phyloP scores from a whole-genome alignment of 1,139 yeast species.

The Candida glucosophila region DNA sequence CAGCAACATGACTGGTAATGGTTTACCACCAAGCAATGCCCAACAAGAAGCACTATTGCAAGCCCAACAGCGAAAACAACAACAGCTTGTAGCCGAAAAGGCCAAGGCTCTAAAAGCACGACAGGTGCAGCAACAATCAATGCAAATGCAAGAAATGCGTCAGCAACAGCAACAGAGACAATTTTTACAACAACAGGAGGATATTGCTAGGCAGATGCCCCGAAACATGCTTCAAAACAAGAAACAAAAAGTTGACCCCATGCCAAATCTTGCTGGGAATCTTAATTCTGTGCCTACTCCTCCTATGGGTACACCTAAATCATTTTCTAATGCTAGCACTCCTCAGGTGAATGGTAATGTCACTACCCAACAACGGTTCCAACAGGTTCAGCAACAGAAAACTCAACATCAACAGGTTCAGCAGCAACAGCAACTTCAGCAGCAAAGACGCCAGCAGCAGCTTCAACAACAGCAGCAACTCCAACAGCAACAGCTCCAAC shows the following conservation, averaged over 20 bases:
- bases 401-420: conserved; percentile 10
- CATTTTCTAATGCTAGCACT: conserved; percentile 8
- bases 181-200: no score
- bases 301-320: conserved; percentile 6
- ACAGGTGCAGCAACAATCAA: no score
- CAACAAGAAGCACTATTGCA: no score
- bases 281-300: conserved; percentile 3
- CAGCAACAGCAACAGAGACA: conserved; percentile 15
- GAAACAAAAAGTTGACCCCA: conserved; percentile 5
- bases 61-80: no score
- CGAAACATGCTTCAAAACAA: conserved; percentile 8
- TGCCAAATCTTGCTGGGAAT: conserved; percentile 4
- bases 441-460: conserved; percentile 6
- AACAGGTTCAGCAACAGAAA: conserved; percentile 14
- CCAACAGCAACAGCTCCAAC: conserved; percentile 3
- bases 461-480: conserved; percentile 4
- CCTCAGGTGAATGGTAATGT: conserved; percentile 10
- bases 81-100: no score
- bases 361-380: conserved; percentile 16
- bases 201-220: conserved; percentile 7
- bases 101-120: no score
- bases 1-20: no score
- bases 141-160: no score
- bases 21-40: no score
- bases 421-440: conserved; percentile 17